Percentiles rank a stretch among this genome's conserved stretches.
Evolutionary conservation across 495 filamentous ascomycete species (phyloP).

Genomic region (Trichoderma reesei): DNA sequence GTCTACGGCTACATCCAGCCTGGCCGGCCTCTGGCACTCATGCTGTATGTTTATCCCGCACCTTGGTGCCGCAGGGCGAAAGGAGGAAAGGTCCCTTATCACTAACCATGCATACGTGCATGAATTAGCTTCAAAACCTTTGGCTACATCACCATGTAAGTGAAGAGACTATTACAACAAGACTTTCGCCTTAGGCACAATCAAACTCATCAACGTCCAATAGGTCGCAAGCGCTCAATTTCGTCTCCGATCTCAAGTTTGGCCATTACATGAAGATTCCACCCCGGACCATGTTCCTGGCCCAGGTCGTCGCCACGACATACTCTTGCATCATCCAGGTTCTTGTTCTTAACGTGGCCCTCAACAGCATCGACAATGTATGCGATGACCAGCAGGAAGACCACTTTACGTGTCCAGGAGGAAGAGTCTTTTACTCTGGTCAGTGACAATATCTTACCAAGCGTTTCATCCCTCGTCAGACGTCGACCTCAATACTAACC

Average conservation of each 20-base stretch:
- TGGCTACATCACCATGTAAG: conserved; percentile 55
- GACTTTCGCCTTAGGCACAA: background rate
- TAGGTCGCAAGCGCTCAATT: conserved; percentile 43
- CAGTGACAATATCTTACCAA: conserved; percentile 1
- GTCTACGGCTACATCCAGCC: conserved; percentile 63
- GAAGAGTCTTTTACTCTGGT: conserved; percentile 57
- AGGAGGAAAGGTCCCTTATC: background rate
- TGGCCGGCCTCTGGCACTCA: conserved; percentile 54
- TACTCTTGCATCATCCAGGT: conserved; percentile 59
- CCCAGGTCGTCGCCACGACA: conserved; percentile 56
- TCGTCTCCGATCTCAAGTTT: conserved; percentile 45
- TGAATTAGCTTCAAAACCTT: conserved; percentile 56
- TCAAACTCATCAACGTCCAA: conserved; percentile 3
- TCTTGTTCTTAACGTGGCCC: conserved; percentile 54
- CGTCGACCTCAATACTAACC: background rate
- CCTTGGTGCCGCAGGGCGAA: background rate
- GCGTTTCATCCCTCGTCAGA: background rate
- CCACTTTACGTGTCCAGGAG: conserved; percentile 60
- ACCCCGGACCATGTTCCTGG: conserved; percentile 56
- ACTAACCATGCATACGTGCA: background rate
- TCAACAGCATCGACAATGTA: conserved; percentile 49
- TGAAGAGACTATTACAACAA: conserved; percentile 18
- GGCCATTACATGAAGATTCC: conserved; percentile 68
- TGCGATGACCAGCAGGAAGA: conserved; percentile 51
- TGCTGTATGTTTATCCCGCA: conserved; percentile 37